Conservation (phyloP, 257 asterid species). For the Fraxinus americana region DNA sequence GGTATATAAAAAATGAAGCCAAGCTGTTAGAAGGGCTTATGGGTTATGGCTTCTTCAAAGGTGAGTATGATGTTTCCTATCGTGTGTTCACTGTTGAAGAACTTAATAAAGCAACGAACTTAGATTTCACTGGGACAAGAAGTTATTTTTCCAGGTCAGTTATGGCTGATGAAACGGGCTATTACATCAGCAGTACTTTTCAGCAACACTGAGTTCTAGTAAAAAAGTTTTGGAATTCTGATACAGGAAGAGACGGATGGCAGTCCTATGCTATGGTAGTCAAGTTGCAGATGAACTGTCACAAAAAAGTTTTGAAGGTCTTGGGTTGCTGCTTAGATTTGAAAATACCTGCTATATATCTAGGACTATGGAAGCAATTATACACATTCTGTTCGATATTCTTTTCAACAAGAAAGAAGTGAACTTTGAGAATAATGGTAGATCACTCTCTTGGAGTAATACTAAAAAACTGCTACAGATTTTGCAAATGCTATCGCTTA, state of each 20-base stretch:
- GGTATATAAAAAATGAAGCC: too few relatives aligned
- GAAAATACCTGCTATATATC: slow-evolving; percentile 1
- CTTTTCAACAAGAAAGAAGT: neutral
- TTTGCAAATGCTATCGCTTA: slow-evolving; percentile 21
- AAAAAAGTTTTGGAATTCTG: neutral
- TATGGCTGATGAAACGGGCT: slow-evolving; percentile 14
- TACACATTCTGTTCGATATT: neutral
- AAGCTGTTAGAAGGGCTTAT: too few relatives aligned
- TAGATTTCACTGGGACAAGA: too few relatives aligned
- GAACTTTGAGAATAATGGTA: neutral
- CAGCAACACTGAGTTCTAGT: neutral
- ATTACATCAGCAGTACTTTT: slow-evolving; percentile 9
- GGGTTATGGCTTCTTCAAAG: too few relatives aligned
- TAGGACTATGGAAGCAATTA: slow-evolving; percentile 2
- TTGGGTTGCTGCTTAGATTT: slow-evolving; percentile 29
- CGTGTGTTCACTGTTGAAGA: too few relatives aligned
- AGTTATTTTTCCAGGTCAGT: neutral
- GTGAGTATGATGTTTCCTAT: too few relatives aligned
- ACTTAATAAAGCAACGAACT: too few relatives aligned
- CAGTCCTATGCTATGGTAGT: neutral
- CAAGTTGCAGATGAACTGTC: slow-evolving; percentile 14
- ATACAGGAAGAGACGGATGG: too few relatives aligned
- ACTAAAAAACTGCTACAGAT: slow-evolving; percentile 19
- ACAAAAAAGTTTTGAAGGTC: slow-evolving; percentile 20
- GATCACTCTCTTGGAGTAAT: slow-evolving; percentile 12